phyloP scores from a whole-genome alignment of 345 rosid species.

The Microcos paniculata region DNA sequence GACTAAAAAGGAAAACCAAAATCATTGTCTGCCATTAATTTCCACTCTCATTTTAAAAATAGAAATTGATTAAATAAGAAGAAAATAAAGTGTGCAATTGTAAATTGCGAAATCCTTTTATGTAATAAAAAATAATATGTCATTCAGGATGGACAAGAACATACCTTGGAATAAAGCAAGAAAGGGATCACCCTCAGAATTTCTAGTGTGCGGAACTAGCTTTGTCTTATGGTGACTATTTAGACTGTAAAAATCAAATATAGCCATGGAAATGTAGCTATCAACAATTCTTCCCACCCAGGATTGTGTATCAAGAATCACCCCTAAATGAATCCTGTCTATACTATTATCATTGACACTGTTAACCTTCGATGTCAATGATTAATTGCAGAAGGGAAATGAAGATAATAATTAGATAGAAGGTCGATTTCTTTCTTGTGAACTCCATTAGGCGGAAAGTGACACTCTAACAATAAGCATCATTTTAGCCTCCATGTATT shows the following conservation, averaged over 20 bases:
- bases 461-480: too few relatives aligned
- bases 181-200: neutral
- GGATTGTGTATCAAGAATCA: conserved; percentile 8
- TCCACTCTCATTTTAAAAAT: neutral
- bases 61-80: too few relatives aligned
- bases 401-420: neutral
- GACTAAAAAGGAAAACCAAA: too few relatives aligned
- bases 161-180: conserved; percentile 6
- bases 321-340: neutral
- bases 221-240: neutral
- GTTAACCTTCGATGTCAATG: neutral
- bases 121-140: neutral
- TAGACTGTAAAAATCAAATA: conserved; percentile 5
- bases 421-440: neutral
- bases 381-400: neutral
- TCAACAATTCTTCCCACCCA: neutral
- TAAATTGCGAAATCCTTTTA: neutral
- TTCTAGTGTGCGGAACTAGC: neutral
- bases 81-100: too few relatives aligned
- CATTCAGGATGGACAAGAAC: neutral
- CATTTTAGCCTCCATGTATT: too few relatives aligned
- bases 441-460: neutral
- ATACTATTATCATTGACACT: neutral
- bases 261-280: conserved; percentile 9
- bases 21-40: neutral